Percentiles rank a stretch among this genome's conserved stretches.
phyloP scores from a whole-genome alignment of 1,284 basidiomycete genomes.

The Cutaneotrichosporon cavernicola region DNA sequence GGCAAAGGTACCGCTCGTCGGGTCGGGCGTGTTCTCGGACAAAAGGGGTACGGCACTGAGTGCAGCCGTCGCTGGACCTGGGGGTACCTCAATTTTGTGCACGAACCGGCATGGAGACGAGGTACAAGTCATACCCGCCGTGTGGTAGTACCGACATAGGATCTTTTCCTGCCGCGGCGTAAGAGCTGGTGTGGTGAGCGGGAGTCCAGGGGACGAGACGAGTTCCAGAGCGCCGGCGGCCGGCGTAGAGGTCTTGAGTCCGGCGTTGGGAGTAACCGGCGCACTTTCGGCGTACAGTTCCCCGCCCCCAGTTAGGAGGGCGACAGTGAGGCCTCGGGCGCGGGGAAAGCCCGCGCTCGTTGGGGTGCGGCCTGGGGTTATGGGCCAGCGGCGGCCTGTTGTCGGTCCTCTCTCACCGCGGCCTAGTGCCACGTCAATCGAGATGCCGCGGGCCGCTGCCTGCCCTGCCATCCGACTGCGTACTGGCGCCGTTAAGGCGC shows the following conservation, averaged over 20 bases:
- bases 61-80: not conserved
- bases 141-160: conserved; percentile 53
- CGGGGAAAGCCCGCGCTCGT: conserved; percentile 11
- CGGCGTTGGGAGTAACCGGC: conserved; percentile 31
- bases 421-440: conserved; percentile 30
- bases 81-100: conserved; percentile 36
- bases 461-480: conserved; percentile 26
- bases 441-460: conserved; percentile 31
- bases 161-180: conserved; percentile 34
- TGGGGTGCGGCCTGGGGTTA: conserved; percentile 2
- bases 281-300: conserved; percentile 36
- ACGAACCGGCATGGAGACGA: conserved; percentile 54
- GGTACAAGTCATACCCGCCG: conserved; percentile 50
- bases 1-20: conserved; percentile 44
- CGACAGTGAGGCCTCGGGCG: conserved; percentile 41
- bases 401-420: conserved; percentile 7
- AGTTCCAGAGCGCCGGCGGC: conserved; percentile 25
- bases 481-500: conserved; percentile 16
- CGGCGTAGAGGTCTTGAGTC: not conserved
- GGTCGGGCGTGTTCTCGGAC: conserved; percentile 18
- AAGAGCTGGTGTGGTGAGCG: not conserved
- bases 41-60: conserved; percentile 6
- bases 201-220: conserved; percentile 28
- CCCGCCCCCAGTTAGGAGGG: conserved; percentile 36
- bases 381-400: conserved; percentile 10